Evolutionary conservation across 805 yeast species (phyloP), one percentile per base, ranked within the genome.

Genomic region (Dipodascopsis tothii): DNA sequence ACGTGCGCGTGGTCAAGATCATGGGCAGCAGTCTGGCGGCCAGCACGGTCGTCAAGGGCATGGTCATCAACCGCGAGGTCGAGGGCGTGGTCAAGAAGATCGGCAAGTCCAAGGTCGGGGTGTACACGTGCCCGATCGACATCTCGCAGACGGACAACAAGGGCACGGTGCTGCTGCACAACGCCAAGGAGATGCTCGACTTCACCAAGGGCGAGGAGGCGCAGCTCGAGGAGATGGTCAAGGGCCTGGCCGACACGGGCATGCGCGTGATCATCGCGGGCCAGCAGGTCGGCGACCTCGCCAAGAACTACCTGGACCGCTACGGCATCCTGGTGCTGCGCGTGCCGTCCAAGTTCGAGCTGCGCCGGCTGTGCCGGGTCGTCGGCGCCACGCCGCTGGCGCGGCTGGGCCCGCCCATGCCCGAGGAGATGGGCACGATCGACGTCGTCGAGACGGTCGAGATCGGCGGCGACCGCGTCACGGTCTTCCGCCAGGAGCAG

Each of bases 51-150:
- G 71, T 92, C 52, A 85, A 84, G 66, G 98, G 98, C 56, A 92
- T 92, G 98, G 96, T 92, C 32, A 90, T 92, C 74, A 94, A 94
- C 55, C 77, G 94, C 58, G 95, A 87, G 64, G 96, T 97, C n/a
- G 97, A 90, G 64, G 51, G 44, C 27, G 17, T 78, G 54, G 66
- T 88, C 39, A 86, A 85, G 61, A 74, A 79, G 50, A 68, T 82
- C 45, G 58, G 64, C 37, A 78, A 73, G 56, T 78, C 94, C 16
- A 87, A 85, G 63, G 97, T 92, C 37, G 98, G 84, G 6, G 88
- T 87, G 2, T 92, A 73, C 69, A 86, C 95, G 5, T 81, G 95
- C 64, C 96, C 97, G 21, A 78, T 92, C 43, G 98, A 92, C 66
- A 85, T 85, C 48, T 81, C 96, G 11, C 81, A 87, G 48, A 88